A percentile compares a stretch with the other conserved stretches of the same genome.
Evolutionary conservation across 176 grass and related monocot genomes (phyloP).

Genomic region (Pontederia crassipes): DNA sequence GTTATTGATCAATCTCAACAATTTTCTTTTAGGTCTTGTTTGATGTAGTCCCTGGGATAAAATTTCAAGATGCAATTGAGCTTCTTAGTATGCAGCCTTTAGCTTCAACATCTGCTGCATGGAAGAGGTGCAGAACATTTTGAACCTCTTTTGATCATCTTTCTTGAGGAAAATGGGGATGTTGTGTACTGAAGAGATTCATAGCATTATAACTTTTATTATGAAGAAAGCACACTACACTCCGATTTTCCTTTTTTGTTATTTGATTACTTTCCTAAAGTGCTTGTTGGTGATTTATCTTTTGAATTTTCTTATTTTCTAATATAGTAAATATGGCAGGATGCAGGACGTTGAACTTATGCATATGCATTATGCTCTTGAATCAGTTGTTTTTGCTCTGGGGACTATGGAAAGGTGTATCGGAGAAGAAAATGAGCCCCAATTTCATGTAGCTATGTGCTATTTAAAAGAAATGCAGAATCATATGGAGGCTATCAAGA

Average conservation of each 20-base stretch:
- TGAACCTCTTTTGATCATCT: too few species aligned
- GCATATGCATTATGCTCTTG: slow-evolving; percentile 87
- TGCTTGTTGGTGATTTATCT: neutral
- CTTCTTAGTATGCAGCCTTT: slow-evolving; percentile 76
- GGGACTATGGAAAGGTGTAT: slow-evolving; percentile 59
- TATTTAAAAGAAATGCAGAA: slow-evolving; percentile 74
- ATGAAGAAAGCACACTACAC: neutral
- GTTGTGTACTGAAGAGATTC: too few species aligned
- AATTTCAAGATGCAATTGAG: slow-evolving; percentile 76
- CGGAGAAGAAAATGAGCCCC: slow-evolving; percentile 31
- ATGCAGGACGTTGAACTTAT: slow-evolving; percentile 84
- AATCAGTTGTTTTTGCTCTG: slow-evolving; percentile 68
- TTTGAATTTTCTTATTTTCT: neutral
- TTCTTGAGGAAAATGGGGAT: too few species aligned
- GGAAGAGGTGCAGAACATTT: slow-evolving; percentile 55
- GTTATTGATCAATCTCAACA: slow-evolving; percentile 3
- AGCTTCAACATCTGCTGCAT: slow-evolving; percentile 51
- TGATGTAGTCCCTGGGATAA: slow-evolving; percentile 78
- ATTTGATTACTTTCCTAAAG: neutral
- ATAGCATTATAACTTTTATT: too few species aligned
- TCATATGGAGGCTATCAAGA: slow-evolving; percentile 80
- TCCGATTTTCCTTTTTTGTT: neutral
- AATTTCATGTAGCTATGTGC: slow-evolving; percentile 59
- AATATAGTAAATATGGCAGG: slow-evolving; percentile 34
- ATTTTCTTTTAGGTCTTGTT: slow-evolving; percentile 53